Conservation (phyloP, 1,139 yeast species). For the Saccharomyces hybrid region DNA sequence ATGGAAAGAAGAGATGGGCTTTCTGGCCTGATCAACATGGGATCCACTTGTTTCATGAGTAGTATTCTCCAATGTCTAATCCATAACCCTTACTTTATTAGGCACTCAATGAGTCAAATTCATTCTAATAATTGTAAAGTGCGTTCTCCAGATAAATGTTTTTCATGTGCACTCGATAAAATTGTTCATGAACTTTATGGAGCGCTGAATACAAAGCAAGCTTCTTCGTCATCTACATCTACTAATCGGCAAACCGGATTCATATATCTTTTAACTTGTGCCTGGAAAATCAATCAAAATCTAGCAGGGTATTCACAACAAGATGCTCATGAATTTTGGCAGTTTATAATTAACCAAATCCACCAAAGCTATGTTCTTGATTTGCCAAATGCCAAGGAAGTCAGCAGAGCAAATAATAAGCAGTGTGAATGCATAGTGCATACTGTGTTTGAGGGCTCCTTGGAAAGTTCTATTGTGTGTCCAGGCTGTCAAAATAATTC, state of each 20-base stretch:
- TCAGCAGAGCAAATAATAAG: constrained; percentile 8
- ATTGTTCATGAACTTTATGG: constrained; percentile 51
- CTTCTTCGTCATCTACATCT: constrained; percentile 38
- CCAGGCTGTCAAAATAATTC: constrained; percentile 57
- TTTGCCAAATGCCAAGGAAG: constrained; percentile 16
- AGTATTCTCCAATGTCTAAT: constrained; percentile 77
- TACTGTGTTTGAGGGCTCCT: constrained; percentile 64
- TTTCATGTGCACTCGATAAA: constrained; percentile 77
- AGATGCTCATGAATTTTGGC: constrained; percentile 97
- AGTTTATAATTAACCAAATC: constrained; percentile 75
- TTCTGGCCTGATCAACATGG: constrained; percentile 85
- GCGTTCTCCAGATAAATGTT: constrained; percentile 38
- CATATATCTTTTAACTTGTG: constrained; percentile 50
- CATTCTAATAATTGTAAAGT: constrained; percentile 25
- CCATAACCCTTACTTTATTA: constrained; percentile 80
- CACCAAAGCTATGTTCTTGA: constrained; percentile 45
- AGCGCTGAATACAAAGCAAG: constrained; percentile 9
- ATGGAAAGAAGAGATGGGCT: constrained; percentile 64
- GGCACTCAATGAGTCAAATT: constrained; percentile 49
- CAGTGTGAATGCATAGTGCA: constrained; percentile 75
- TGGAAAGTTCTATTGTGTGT: constrained; percentile 71
- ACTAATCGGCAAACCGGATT: constrained; percentile 20
- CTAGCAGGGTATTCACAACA: constrained; percentile 94
- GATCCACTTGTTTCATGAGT: constrained; percentile 95
- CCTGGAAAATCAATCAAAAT: constrained; percentile 77